These are phyloP conservation scores for Acaromyces ingoldii DNA, from an alignment of 1,284 basidiomycete species.

Conservation along the genomic window DNA sequence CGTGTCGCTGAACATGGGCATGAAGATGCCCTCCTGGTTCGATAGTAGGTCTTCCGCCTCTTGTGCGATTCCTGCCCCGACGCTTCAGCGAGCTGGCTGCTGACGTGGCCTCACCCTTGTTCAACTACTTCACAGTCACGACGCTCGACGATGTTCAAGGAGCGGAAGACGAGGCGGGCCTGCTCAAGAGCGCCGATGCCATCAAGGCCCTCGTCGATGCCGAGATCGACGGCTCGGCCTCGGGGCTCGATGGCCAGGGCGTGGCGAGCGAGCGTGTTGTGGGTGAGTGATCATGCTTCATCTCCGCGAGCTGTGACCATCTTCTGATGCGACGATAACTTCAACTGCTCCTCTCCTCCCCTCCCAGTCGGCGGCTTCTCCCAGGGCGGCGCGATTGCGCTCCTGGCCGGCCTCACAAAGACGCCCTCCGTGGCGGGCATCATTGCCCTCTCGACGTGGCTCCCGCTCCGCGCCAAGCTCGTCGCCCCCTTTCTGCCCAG, in stretches of 20 bases:
- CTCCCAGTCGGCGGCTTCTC: conserved; percentile 17
- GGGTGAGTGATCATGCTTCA: too few species aligned
- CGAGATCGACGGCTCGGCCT: conserved; percentile 37
- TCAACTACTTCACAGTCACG: neutral
- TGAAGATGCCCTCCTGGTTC: conserved; percentile 50
- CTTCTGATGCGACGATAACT: too few species aligned
- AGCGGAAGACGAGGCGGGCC: conserved; percentile 43
- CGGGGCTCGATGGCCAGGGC: conserved; percentile 29
- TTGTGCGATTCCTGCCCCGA: conserved; percentile 19
- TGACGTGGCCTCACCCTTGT: neutral
- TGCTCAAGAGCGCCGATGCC: conserved; percentile 32
- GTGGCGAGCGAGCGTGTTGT: conserved; percentile 43
- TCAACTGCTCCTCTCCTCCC: too few species aligned
- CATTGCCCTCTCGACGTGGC: conserved; percentile 43
- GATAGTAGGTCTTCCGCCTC: conserved; percentile 43
- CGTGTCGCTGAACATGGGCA: conserved; percentile 48
- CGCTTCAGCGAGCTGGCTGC: neutral
- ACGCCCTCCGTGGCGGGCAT: conserved; percentile 35
- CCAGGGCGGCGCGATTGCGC: conserved; percentile 43
- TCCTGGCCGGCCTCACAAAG: conserved; percentile 37
- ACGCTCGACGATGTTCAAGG: conserved; percentile 40
- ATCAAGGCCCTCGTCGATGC: conserved; percentile 41
- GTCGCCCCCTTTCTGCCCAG: conserved; percentile 12
- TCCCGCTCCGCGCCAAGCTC: conserved; percentile 43
- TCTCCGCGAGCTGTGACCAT: too few species aligned